Base-by-base conservation (phyloP, 371 early-diverging fungal genomes). In the Rhizopus delemar region DNA sequence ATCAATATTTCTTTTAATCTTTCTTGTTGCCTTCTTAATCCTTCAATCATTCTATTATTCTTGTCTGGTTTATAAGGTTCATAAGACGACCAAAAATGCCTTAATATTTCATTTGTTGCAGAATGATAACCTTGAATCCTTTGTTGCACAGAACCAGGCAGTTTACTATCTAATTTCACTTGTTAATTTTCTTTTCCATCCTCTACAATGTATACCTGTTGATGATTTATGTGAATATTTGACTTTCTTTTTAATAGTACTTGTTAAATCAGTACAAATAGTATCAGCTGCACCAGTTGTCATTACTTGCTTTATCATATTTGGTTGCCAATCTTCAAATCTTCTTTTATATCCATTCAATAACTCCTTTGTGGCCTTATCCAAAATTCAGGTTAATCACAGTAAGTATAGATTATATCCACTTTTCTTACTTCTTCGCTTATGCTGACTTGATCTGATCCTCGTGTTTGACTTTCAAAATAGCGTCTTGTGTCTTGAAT, bases 401-500 rank as follows among this genome's bases (percentile, higher is more conserved):
- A 35, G 11, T 32, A 49, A 31, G 5, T 5, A 16, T 58, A 38
- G 48, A 33, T 28, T 36, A 0, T 32, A 28, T 7, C 2, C 6
- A 34, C 16, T 32, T 46, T 4, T 22, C 8, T 46, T 60, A 60
- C 60, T 11, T 68, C 51, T 53, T 73, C 64, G 8, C 34, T 68
- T 9, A 77, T 32, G 7, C 62, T 59, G 16, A 53, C 32, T 11
- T 65, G 46, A 46, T 71, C 70, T 8, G 53, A 51, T 13, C 63
- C 77, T 6, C 77, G 76, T 46, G 81, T 81, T 67, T 90, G 89
- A 70, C 88, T 90, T 62, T 90, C 88, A 66, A 90, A 90, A 58
- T 93, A 92, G 12, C 88, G 83, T 45, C 82, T 66, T 48, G 87
- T 82, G 71, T 93, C 91, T 53, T 86, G 83, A 54, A 93, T 92